Evolutionary conservation across 345 rosid genomes (phyloP).

Genomic region (Acer negundo): DNA sequence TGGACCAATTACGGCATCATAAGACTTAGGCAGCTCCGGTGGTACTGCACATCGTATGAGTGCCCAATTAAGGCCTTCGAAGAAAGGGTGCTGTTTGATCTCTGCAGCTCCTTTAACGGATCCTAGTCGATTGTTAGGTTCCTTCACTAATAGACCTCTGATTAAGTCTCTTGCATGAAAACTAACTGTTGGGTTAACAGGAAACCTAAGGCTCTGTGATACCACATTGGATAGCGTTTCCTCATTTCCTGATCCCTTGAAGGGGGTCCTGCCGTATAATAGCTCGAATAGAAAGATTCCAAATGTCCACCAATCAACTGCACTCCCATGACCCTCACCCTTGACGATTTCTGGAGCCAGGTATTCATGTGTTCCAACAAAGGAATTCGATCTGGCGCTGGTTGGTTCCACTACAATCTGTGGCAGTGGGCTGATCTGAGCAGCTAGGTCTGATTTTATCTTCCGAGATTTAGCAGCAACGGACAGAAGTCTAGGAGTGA

Average conservation of each 20-base stretch:
- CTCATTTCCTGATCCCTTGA: conserved; percentile 70
- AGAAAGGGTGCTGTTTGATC: conserved; percentile 74
- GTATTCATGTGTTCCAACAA: conserved; percentile 81
- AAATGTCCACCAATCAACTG: conserved; percentile 90
- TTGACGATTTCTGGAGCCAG: conserved; percentile 83
- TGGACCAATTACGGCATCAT: conserved; percentile 24
- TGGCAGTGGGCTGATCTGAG: conserved; percentile 63
- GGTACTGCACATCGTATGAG: conserved; percentile 69
- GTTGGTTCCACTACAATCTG: conserved; percentile 87
- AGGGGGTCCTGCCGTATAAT: conserved; percentile 67
- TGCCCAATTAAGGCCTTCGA: conserved; percentile 84
- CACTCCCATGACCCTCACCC: conserved; percentile 78
- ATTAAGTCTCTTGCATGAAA: conserved; percentile 72
- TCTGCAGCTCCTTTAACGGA: conserved; percentile 73
- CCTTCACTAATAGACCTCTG: conserved; percentile 62
- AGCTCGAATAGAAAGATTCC: conserved; percentile 76
- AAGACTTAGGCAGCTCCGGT: conserved; percentile 57
- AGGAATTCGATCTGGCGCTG: conserved; percentile 73
- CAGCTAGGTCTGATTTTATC: conserved; percentile 57
- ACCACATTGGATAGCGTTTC: conserved; percentile 71
- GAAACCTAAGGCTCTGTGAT: conserved; percentile 63
- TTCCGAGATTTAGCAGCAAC: conserved; percentile 56
- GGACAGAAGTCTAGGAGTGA: conserved; percentile 71
- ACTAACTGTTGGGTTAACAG: conserved; percentile 54
- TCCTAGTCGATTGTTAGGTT: conserved; percentile 68